Percentiles rank a stretch among this genome's conserved stretches.
phyloP scores from a whole-genome alignment of 495 filamentous ascomycete genomes.

The Staphylotrichum longicolle region DNA sequence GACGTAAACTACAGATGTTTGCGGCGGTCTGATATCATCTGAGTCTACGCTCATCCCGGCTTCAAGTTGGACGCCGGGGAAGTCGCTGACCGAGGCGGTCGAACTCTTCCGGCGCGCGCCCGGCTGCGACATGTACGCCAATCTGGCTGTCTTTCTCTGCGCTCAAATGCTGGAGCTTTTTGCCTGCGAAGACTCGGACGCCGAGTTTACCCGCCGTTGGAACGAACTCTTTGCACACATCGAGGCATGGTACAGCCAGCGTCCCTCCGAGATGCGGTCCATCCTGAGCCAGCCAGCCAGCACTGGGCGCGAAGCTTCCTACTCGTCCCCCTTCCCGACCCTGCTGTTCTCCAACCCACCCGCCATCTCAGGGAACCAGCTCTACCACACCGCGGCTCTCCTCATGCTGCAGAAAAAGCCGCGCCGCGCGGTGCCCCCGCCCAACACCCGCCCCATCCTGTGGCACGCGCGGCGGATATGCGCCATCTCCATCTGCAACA shows the following conservation, averaged over 20 bases:
- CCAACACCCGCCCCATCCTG: not conserved
- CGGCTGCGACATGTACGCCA: slow-evolving; percentile 7
- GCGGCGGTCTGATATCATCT: slow-evolving; percentile 4
- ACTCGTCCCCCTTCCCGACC: not conserved
- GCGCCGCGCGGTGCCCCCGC: slow-evolving; percentile 5
- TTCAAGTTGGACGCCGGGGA: slow-evolving; percentile 1
- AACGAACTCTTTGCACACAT: slow-evolving; percentile 4
- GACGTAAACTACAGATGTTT: not conserved
- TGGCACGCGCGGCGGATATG: slow-evolving; percentile 12
- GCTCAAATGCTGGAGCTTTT: not conserved
- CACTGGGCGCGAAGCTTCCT: not conserved
- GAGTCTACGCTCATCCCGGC: slow-evolving; percentile 2
- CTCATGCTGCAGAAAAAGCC: slow-evolving; percentile 7
- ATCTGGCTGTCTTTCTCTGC: slow-evolving; percentile 4
- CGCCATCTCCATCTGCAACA: slow-evolving; percentile 7
- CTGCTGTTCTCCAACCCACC: slow-evolving; percentile 8
- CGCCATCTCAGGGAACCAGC: slow-evolving; percentile 9
- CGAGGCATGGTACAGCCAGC: not conserved
- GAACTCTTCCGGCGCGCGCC: slow-evolving; percentile 1
- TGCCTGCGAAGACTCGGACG: slow-evolving; percentile 5
- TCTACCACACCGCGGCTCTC: slow-evolving; percentile 5
- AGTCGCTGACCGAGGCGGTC: slow-evolving; percentile 1
- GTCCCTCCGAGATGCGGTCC: slow-evolving; percentile 1
- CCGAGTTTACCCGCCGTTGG: slow-evolving; percentile 5
- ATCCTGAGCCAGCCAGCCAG: slow-evolving; percentile 5